phyloP scores from a whole-genome alignment of 257 asterid genomes.

The Nicotiana tomentosiformis region DNA sequence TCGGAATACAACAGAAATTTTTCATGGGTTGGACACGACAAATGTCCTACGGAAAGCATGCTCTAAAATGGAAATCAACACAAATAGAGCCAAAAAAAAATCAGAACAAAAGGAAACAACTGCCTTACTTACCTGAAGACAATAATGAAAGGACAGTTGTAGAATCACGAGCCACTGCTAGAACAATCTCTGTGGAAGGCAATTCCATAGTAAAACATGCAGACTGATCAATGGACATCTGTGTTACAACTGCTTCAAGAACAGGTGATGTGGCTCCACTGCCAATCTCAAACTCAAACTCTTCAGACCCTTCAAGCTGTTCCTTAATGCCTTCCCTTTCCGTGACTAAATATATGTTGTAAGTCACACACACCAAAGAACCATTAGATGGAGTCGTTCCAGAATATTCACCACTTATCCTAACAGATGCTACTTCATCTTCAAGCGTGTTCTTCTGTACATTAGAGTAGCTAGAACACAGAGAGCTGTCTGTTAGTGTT shows the following conservation, averaged over 20 bases:
- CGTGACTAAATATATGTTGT: conserved; percentile 45
- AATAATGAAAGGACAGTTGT: conserved; percentile 35
- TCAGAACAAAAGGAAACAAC: conserved; percentile 6
- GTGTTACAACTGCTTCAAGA: conserved; percentile 63
- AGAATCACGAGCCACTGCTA: conserved; percentile 65
- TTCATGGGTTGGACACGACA: neutral
- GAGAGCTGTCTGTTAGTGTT: conserved; percentile 8
- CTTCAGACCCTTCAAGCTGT: conserved; percentile 73
- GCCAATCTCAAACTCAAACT: conserved; percentile 90
- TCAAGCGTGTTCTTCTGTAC: conserved; percentile 15
- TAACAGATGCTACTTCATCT: conserved; percentile 20
- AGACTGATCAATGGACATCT: conserved; percentile 74
- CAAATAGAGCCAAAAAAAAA: neutral
- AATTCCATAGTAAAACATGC: conserved; percentile 53
- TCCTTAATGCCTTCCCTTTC: conserved; percentile 48
- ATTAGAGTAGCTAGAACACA: conserved; percentile 9
- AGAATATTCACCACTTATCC: conserved; percentile 36
- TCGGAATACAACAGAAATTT: neutral
- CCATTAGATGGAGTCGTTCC: conserved; percentile 63
- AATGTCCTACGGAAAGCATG: neutral
- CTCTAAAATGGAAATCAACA: neutral
- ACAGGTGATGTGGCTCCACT: conserved; percentile 60
- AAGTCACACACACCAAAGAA: conserved; percentile 58
- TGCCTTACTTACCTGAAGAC: conserved; percentile 47
- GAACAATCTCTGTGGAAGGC: conserved; percentile 56